phyloP scores from a whole-genome alignment of 495 filamentous ascomycete species.

The Paragyromitra xinjiangensis region DNA sequence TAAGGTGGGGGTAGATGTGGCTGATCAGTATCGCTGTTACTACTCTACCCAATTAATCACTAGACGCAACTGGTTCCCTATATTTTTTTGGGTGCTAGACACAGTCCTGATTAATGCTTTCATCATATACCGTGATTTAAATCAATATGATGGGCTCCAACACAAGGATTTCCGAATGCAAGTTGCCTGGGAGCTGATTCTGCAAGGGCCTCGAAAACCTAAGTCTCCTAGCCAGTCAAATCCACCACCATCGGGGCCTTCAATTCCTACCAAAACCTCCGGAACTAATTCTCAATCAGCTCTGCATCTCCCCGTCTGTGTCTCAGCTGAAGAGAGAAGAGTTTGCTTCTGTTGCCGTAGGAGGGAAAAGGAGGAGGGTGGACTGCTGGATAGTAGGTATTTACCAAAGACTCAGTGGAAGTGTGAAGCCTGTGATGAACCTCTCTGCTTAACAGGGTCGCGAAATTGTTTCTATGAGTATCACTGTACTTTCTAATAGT shows the following conservation, averaged over 20 bases:
- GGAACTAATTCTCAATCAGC: neutral
- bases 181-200: constrained; percentile 27
- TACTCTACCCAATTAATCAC: constrained; percentile 50
- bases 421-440: constrained; percentile 12
- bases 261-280: neutral
- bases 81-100: constrained; percentile 57
- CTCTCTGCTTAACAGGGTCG: neutral
- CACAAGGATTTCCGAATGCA: constrained; percentile 19
- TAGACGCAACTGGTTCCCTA: constrained; percentile 46
- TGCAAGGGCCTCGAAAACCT: neutral
- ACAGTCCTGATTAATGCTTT: constrained; percentile 39
- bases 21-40: constrained; percentile 33
- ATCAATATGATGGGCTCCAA: neutral
- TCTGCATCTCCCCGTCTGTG: neutral
- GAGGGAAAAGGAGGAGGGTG: neutral
- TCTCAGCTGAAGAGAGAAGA: neutral
- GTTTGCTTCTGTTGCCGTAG: neutral
- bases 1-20: constrained; percentile 51
- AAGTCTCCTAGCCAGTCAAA: neutral
- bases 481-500: neutral
- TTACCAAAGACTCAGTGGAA: constrained; percentile 35
- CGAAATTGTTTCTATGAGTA: constrained; percentile 24
- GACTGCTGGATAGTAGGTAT: constrained; percentile 6
- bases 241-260: neutral
- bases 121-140: constrained; percentile 12